These are phyloP conservation scores for Strobilomyces echinocephalus DNA, from an alignment of 768 basidiomycete species.

Conservation along the genomic window DNA sequence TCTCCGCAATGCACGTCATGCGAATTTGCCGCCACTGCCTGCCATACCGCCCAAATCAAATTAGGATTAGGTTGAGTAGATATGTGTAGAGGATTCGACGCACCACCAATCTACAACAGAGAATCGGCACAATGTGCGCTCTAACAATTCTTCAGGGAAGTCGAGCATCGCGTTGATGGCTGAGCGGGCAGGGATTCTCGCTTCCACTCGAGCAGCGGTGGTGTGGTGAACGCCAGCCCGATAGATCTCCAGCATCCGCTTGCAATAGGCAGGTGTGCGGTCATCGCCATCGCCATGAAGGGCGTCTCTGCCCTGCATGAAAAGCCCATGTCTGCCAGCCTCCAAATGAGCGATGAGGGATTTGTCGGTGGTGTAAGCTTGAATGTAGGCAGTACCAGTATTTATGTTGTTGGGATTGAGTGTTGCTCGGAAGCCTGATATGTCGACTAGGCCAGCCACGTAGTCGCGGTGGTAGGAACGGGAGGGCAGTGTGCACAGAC, in stretches of 20 bases:
- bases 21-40: constrained; percentile 9
- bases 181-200: background rate
- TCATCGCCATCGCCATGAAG: background rate
- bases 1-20: constrained; percentile 1
- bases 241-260: constrained; percentile 1
- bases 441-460: background rate
- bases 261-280: background rate
- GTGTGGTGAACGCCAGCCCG: background rate
- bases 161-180: background rate
- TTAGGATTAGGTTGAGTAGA: background rate
- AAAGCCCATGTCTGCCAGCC: constrained; percentile 4
- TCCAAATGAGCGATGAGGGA: constrained; percentile 3
- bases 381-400: background rate
- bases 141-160: background rate
- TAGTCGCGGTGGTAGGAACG: constrained; percentile 2
- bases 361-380: constrained; percentile 5
- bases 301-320: constrained; percentile 2
- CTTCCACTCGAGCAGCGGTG: constrained; percentile 1
- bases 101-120: constrained; percentile 5
- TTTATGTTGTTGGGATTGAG: background rate
- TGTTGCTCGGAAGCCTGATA: background rate
- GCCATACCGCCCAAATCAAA: background rate
- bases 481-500: background rate
- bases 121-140: background rate
- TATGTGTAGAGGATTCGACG: background rate